phyloP scores from a whole-genome alignment of 345 rosid genomes.

The Gossypium rotundifolium region DNA sequence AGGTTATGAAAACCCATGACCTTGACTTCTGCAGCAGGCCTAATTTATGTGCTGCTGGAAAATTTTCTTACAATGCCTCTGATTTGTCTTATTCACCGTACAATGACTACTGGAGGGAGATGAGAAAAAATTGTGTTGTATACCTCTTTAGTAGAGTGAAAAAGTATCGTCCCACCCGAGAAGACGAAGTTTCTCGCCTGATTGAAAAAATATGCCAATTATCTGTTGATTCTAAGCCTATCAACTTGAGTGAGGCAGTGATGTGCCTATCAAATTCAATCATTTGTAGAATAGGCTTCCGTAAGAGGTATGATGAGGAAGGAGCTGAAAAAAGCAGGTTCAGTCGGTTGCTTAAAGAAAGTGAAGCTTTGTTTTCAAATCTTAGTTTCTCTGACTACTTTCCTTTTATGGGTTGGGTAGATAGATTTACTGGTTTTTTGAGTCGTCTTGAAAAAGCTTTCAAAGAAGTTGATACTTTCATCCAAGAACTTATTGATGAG shows the following conservation, averaged over 20 bases:
- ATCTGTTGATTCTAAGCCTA: slow-evolving; percentile 19
- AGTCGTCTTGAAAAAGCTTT: slow-evolving; percentile 26
- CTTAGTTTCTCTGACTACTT: slow-evolving; percentile 33
- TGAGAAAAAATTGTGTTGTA: slow-evolving; percentile 20
- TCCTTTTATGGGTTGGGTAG: slow-evolving; percentile 37
- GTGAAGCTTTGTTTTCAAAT: slow-evolving; percentile 23
- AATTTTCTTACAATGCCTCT: slow-evolving; percentile 22
- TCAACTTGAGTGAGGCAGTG: slow-evolving; percentile 15
- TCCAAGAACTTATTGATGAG: slow-evolving; percentile 32
- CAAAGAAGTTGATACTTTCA: slow-evolving; percentile 30
- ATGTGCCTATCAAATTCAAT: background rate
- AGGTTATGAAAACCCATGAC: slow-evolving; percentile 26
- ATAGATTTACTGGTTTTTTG: slow-evolving; percentile 28
- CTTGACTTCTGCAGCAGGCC: slow-evolving; percentile 28
- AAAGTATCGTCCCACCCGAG: slow-evolving; percentile 27
- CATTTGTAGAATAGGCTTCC: background rate
- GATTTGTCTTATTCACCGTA: slow-evolving; percentile 31
- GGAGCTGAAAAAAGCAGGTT: slow-evolving; percentile 21
- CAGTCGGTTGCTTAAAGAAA: slow-evolving; percentile 24
- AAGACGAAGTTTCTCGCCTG: slow-evolving; percentile 34
- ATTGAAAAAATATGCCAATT: slow-evolving; percentile 18
- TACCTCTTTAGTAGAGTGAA: slow-evolving; percentile 29
- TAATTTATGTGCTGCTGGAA: background rate
- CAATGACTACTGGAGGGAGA: slow-evolving; percentile 21
- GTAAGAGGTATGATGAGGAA: slow-evolving; percentile 18